Base-by-base conservation (phyloP, 345 rosid species). In the Physaria fendleri region DNA sequence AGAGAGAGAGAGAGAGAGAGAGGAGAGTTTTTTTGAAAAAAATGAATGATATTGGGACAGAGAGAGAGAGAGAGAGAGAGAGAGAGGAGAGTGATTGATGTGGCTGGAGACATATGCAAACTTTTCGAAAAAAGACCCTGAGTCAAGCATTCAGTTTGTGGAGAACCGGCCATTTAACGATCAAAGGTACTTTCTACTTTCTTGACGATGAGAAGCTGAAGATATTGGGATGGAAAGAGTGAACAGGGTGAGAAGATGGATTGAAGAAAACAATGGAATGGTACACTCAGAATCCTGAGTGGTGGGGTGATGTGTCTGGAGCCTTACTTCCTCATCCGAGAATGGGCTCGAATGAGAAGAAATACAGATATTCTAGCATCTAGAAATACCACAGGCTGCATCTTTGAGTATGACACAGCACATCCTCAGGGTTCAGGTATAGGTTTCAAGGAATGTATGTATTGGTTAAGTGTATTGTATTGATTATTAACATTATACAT, bases 231-330 rank as follows among this genome's bases (percentile, higher is more conserved):
- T 89, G 97, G 97, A 68, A 83, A 4, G 97, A 89, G 29, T 70
- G 78, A 48, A 89, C 95, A 18, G 52, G 62, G 18, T 89, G 97
- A 95, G 85, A 84, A 70, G 95, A 85, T 59, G 97, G 97, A 11
- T 55, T 89, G 75, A 82, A 20, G 76, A 85, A 79, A 75, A 86
- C 95, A 8, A 76, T 84, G 44, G 82, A 84, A 4, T 89, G 97
- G 97, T 89, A 89, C 71, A 79, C 82, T 55, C 72, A 76, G 42
- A 84, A 89, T 75, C 95, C 95, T 50, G 85, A 84, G 43, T 89
- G 97, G 97, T 89, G 97, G 97, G 97, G 92, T 18, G 97, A 89
- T 70, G 97, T 89, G 13, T 71, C 88, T 21, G 88, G 88, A 28
- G 80, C 80, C 64, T 82, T 79, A 49, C 87, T 84, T 66, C 97